Evolutionary conservation across 495 filamentous ascomycete species (phyloP).

Genomic region (Podospora comata): DNA sequence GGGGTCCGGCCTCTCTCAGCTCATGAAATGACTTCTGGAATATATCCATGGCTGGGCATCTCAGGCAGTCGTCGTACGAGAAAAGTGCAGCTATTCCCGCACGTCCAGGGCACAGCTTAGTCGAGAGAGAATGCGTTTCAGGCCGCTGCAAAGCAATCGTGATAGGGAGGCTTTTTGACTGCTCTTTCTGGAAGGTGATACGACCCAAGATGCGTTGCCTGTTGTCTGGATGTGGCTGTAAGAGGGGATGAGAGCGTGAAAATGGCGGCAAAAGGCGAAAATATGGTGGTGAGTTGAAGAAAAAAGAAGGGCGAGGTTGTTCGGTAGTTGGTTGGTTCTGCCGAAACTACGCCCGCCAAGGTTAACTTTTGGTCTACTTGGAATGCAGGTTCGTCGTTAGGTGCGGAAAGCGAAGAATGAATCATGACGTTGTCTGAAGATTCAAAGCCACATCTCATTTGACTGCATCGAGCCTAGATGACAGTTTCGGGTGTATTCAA

Average conservation of each 20-base stretch:
- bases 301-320: background rate
- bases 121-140: background rate
- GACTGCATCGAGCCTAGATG: background rate
- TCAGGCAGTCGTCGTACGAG: background rate
- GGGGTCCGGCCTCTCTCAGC: background rate
- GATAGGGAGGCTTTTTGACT: background rate
- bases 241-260: background rate
- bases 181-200: background rate
- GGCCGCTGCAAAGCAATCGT: background rate
- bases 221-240: background rate
- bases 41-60: background rate
- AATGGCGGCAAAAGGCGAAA: background rate
- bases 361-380: background rate
- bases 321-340: background rate
- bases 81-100: background rate
- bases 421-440: background rate
- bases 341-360: background rate
- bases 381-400: background rate
- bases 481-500: background rate
- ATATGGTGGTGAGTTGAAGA: background rate
- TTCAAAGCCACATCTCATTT: background rate
- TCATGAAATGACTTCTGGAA: background rate
- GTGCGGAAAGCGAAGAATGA: background rate
- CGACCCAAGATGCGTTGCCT: background rate
- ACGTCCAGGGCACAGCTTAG: background rate